These are phyloP conservation scores for Ogataea methanolica DNA, from an alignment of 805 yeast genomes.

Conservation along the genomic window DNA sequence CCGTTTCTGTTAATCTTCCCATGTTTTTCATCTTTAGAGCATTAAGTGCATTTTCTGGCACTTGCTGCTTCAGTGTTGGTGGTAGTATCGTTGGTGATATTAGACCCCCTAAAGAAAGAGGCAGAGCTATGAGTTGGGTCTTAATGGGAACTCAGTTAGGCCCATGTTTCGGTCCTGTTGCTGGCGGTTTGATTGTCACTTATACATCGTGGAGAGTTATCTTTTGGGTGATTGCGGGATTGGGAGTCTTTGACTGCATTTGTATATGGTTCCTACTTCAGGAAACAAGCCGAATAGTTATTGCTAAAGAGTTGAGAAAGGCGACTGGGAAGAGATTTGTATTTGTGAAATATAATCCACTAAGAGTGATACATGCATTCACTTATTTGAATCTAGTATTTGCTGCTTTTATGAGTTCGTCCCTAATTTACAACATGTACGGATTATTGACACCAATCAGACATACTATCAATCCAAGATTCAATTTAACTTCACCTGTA, in stretches of 20 bases:
- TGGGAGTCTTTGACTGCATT: conserved; percentile 34
- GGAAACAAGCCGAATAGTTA: conserved; percentile 38
- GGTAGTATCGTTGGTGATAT: conserved; percentile 49
- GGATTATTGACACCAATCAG: conserved; percentile 50
- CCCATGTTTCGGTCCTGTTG: conserved; percentile 47
- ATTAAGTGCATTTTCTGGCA: conserved; percentile 48
- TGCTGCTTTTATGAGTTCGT: conserved; percentile 38
- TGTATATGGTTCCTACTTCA: conserved; percentile 37
- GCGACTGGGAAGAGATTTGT: conserved; percentile 34
- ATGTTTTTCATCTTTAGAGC: conserved; percentile 52
- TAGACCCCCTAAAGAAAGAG: conserved; percentile 46
- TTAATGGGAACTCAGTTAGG: conserved; percentile 50
- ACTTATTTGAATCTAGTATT: conserved; percentile 39
- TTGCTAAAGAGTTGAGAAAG: conserved; percentile 24
- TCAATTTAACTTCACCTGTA: conserved; percentile 42
- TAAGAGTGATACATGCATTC: conserved; percentile 39
- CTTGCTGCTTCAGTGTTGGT: conserved; percentile 51
- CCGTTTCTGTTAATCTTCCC: conserved; percentile 45
- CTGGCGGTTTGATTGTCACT: conserved; percentile 50
- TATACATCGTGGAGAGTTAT: conserved; percentile 50
- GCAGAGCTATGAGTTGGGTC: conserved; percentile 45
- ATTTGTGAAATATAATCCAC: conserved; percentile 42
- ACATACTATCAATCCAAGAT: conserved; percentile 52
- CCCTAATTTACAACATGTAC: conserved; percentile 47
- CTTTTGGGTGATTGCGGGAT: conserved; percentile 44